Evolutionary conservation across 768 basidiomycete species (phyloP), one percentile per base, ranked within the genome.

Genomic region (Rhodotorula sphaerocarpa): DNA sequence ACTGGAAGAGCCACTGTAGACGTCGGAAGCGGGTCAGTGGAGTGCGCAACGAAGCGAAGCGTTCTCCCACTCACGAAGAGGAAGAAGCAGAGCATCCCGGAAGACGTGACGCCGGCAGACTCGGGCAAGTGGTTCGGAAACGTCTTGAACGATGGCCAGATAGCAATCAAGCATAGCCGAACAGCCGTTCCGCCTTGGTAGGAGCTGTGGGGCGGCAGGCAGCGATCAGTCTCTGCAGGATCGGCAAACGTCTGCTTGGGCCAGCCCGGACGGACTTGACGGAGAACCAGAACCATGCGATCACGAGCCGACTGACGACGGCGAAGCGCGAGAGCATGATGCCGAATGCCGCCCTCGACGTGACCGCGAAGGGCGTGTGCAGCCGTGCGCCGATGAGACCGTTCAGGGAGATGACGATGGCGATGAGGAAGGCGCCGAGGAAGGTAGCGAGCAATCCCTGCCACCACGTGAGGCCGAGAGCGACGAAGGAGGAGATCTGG

Each of bases 201-300:
- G 1, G 57, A 45, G 41, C 23, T 50, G 47, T 5, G 16, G 30
- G 15, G 27, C 3, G 7, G 30, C 27, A 16, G 14, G 7, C 5
- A 15, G 46, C 23, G n/a, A 11, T 7, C n/a, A n/a, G n/a, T n/a
- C n/a, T n/a, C n/a, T n/a, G n/a, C n/a, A n/a, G n/a, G n/a, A n/a
- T n/a, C n/a, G n/a, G n/a, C n/a, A n/a, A n/a, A n/a, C n/a, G n/a
- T n/a, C n/a, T n/a, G n/a, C n/a, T n/a, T n/a, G n/a, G n/a, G n/a
- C n/a, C n/a, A n/a, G 20, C 45, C 55, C 50, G 20, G 50, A 59
- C 34, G 27, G 20, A 45, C 45, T 65, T 59, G 57, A 65, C 56
- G 2, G 56, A 58, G 28, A 66, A 57, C 66, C 66, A 67, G 55
- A 67, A 67, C 58, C 48, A 53, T 1, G 66, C 66, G 27, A 67